Evolutionary conservation across 768 basidiomycete species (phyloP), one percentile per base, ranked within the genome.

Genomic region (Rhizopogon vulgaris): DNA sequence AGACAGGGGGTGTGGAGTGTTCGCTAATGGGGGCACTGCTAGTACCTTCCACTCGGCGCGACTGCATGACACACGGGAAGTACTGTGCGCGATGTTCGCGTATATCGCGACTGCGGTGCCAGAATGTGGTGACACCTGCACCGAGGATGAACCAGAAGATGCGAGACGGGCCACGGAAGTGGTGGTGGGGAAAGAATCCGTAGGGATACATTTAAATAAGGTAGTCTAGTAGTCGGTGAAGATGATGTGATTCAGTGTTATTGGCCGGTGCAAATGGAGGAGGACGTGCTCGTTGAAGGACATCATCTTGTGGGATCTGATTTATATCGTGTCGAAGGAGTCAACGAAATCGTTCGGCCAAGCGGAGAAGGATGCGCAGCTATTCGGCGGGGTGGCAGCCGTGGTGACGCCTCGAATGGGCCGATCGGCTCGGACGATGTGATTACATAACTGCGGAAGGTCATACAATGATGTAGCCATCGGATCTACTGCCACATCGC

Each of bases 61-160:
- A 56, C 36, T 66, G 62, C 57, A 58, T 60, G 48, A 66, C 56
- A 47, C 63, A 66, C 42, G 60, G 64, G 22, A 61, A 62, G 56
- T 60, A 58, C 22, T 71, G 69, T 14, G 61, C 66, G 37, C 63
- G 60, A 42, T 74, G 71, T 37, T 74, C 73, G 56, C 72, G 72
- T 63, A 72, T 74, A 64, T 73, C 40, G 65, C 64, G n/a, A 67
- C 68, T 38, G 73, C 74, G 47, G 68, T 66, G 49, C 65, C 68
- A 77, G 56, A 65, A 69, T 22, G 64, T 61, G 0, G 71, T 69
- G 25, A 56, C 59, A 3, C 68, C 69, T 6, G 80, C 84, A 53
- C 86, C 87, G 56, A 86, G 17, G 58, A 75, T 8, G 72, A 88
- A 85, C 86, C 86, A 88, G 63, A 87, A 28, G 49, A 85, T 38